Evolutionary conservation across 2,329 filamentous ascomycete genomes (phyloP), one percentile per base, ranked within the genome.

Genomic region (Penicillium freii): DNA sequence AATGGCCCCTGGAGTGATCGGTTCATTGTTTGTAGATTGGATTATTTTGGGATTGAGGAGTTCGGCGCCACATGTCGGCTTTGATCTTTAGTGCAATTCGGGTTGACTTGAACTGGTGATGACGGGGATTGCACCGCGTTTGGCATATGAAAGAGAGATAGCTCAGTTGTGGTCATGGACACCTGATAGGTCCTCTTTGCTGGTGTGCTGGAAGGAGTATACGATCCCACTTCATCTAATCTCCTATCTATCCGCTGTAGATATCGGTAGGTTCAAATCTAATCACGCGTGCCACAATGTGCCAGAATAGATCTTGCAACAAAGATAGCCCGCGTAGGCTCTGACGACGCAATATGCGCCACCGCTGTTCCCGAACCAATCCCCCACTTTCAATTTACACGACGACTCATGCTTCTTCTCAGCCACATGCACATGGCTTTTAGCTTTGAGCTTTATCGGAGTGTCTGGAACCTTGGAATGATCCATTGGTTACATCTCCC

Each of bases 401-500:
- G 52, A 29, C 47, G 27, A 34, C 1, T 25, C 8, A 21, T 52
- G 27, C 21, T 17, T 7, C 23, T 21, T 51, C 13, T 34, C 57
- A 54, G 57, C 57, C 45, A 54, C 29, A 38, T 33, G 15, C 50
- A 59, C 50, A 46, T 57, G 54, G 54, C 34, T 42, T 42, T 29
- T 33, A 42, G 39, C 15, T 21, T 50, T 49, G 39, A 23, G 31
- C 36, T 36, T 43, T 36, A 29, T 42, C 31, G 6, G 27, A 4
- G 21, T 23, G 29, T n/a, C 7, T 21, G 13, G 8, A 46, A 23
- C 1, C 11, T 17, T 33, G 2, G 11, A 50, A 31, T 5, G n/a
- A 36, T 42, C 27, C 38, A 43, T 34, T 31, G 29, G 47, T n/a
- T 33, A 9, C 25, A 31, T 19, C 29, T 33, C 44, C 29, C 29